Base-by-base conservation (phyloP, 352 stramenopile genomes). In the Globisporangium perplexum region DNA sequence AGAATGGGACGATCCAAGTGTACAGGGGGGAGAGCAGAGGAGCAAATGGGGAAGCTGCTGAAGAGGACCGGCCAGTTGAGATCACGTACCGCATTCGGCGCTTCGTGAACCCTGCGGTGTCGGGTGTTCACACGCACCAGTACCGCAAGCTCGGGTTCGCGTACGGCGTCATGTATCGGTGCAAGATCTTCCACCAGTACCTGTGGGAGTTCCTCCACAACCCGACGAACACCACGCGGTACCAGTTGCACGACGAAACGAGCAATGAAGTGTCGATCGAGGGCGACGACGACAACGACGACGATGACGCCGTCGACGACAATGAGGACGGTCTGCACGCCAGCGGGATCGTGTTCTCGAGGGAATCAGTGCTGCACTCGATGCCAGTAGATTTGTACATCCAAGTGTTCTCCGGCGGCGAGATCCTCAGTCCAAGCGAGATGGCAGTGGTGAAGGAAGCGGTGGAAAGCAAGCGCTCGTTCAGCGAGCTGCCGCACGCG, bases 371-470 rank as follows among this genome's bases (percentile, higher is more conserved):
- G 36, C 66, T 94, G 24, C 77, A 90, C 50, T 69, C 71, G 33
- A 91, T 94, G 81, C 74, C 77, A 12, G 73, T 94, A 36, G 59
- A 83, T 47, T 59, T 90, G 51, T 94, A 94, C 58, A 91, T 94
- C 44, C 67, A 81, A 43, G 72, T 83, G 35, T 90, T 92, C 46
- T 87, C 77, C 17, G 83, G 83, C 43, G 84, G 84, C 18, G 66
- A 55, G 6, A 72, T 86, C 47, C 62, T 94, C 28, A 74, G 59
- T 7, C 60, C 74, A 2, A 57, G 46, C 8, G 84, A 94, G 55
- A 72, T 87, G 50, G 55, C 52, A 6, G 42, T 75, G 1, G 69
- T 89, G 18, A 60, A 91, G 47, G 64, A 86, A 36, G 80, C 75
- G 3, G 53, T 91, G 20, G 64, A 65, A 4, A 65, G 84, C 12